These are phyloP conservation scores for Aspergillus ochraceoroseus DNA, from an alignment of 2,329 filamentous ascomycete genomes.

Conservation along the genomic window DNA sequence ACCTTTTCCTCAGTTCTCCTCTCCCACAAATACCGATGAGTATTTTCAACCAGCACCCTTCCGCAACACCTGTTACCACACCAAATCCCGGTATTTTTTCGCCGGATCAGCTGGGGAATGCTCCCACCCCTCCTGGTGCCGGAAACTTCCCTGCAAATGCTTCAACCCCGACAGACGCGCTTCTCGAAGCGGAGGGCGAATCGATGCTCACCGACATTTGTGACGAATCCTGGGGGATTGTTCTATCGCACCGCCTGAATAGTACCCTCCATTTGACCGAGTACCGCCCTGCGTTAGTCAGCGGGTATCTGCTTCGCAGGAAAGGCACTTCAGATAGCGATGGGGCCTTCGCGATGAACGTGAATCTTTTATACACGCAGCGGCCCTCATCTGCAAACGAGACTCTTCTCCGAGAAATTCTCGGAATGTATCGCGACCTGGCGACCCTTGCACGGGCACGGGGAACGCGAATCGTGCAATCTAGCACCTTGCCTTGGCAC, in stretches of 20 bases:
- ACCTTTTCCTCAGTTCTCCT: slow-evolving; percentile 34
- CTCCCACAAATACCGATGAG: slow-evolving; percentile 31
- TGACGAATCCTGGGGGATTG: slow-evolving; percentile 57
- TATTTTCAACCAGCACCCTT: slow-evolving; percentile 31
- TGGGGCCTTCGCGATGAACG: slow-evolving; percentile 38
- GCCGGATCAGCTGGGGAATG: slow-evolving; percentile 42
- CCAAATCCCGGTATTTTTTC: slow-evolving; percentile 38
- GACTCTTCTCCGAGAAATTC: slow-evolving; percentile 38
- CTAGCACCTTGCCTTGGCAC: slow-evolving; percentile 47
- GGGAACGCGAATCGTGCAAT: slow-evolving; percentile 40
- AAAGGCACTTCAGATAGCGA: slow-evolving; percentile 41
- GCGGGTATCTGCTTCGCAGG: slow-evolving; percentile 46
- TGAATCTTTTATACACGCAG: slow-evolving; percentile 42
- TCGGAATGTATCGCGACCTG: slow-evolving; percentile 45
- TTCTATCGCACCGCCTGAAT: slow-evolving; percentile 50
- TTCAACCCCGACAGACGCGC: slow-evolving; percentile 32
- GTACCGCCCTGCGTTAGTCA: slow-evolving; percentile 43
- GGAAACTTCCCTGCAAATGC: slow-evolving; percentile 37
- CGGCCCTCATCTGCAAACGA: slow-evolving; percentile 31
- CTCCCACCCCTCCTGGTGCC: slow-evolving; percentile 35
- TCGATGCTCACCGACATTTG: slow-evolving; percentile 53
- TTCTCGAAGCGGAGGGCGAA: slow-evolving; percentile 49
- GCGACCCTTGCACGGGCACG: slow-evolving; percentile 41
- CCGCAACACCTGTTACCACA: slow-evolving; percentile 39
- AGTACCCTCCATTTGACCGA: slow-evolving; percentile 41